These are phyloP conservation scores for Geotrichum ghanense DNA, from an alignment of 805 yeast genomes.

Conservation along the genomic window DNA sequence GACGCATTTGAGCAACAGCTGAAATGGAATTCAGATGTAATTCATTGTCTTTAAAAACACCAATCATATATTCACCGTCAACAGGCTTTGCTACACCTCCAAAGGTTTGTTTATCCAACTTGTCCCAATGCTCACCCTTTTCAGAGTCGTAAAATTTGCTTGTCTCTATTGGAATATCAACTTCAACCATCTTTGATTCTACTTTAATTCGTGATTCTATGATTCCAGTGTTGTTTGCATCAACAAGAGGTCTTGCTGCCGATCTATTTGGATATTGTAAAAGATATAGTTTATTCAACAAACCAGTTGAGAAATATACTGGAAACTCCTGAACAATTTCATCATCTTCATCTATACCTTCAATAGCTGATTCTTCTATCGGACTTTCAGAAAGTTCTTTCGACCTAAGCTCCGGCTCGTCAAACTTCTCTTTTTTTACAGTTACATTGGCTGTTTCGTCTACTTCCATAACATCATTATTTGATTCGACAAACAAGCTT, in stretches of 20 bases:
- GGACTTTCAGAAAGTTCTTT: background rate
- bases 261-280: conserved; percentile 57
- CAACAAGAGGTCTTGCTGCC: conserved; percentile 29
- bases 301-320: conserved; percentile 30
- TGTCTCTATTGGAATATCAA: conserved; percentile 67
- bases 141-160: conserved; percentile 52
- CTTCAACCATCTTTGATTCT: conserved; percentile 52
- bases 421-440: background rate
- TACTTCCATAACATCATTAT: conserved; percentile 10
- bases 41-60: conserved; percentile 35
- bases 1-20: conserved; percentile 65
- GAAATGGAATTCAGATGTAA: conserved; percentile 56
- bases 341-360: conserved; percentile 32
- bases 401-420: no score
- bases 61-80: conserved; percentile 26
- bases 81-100: conserved; percentile 49
- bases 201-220: conserved; percentile 47
- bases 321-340: conserved; percentile 55
- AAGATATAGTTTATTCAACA: conserved; percentile 28
- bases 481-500: conserved; percentile 12
- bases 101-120: conserved; percentile 47
- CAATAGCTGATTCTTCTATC: background rate
- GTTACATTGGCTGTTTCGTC: background rate
- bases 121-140: conserved; percentile 55
- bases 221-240: conserved; percentile 27